Conservation (phyloP, 192 early-diverging fungal genomes). For the Backusella tuberculispora region DNA sequence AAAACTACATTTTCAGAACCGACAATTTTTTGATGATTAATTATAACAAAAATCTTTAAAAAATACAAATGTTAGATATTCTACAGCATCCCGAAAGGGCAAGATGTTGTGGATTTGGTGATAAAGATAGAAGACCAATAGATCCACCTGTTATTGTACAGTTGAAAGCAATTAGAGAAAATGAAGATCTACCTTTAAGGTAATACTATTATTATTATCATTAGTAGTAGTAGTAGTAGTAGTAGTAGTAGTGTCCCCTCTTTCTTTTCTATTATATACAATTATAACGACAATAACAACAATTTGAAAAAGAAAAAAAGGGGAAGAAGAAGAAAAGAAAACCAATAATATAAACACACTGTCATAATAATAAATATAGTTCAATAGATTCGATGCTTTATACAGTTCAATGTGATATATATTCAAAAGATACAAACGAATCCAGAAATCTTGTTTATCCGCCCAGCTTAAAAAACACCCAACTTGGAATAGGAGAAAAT, state of each 20-base stretch:
- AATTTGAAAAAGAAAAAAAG: not conserved
- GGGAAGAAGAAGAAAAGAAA: constrained; percentile 39
- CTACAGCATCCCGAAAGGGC: constrained; percentile 88
- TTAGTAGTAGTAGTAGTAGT: not conserved
- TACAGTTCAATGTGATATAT: constrained; percentile 68
- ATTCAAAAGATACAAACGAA: not conserved
- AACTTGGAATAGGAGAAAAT: constrained; percentile 1
- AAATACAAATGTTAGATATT: constrained; percentile 31
- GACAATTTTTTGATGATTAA: not conserved
- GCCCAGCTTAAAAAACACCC: not conserved
- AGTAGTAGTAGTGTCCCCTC: not conserved
- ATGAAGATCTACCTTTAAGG: constrained; percentile 45
- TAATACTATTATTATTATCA: not conserved
- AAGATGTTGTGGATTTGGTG: constrained; percentile 91
- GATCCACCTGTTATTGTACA: constrained; percentile 78
- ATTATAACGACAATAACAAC: no score
- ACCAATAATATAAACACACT: not conserved
- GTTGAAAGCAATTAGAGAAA: constrained; percentile 58
- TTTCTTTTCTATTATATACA: not conserved
- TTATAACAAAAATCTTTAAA: not conserved
- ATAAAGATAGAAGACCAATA: constrained; percentile 81
- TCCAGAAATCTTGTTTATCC: not conserved
- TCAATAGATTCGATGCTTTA: constrained; percentile 28
- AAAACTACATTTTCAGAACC: not conserved
- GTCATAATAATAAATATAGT: constrained; percentile 2